Evolutionary conservation across 441 rosid species (phyloP).

Genomic region (Populus tomentosa): DNA sequence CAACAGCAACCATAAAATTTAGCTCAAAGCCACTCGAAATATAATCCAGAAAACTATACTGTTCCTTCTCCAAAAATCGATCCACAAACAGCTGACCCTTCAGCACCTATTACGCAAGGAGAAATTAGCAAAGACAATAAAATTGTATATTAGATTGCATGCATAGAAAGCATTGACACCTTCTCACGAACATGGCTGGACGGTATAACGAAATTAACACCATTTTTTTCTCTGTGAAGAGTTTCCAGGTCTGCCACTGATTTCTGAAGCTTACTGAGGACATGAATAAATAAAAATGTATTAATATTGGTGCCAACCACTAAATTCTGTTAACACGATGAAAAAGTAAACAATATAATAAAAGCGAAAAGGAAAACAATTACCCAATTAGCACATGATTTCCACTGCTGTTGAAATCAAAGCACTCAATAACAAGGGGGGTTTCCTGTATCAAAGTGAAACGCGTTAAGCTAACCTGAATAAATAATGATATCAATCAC

Average conservation of each 20-base stretch:
- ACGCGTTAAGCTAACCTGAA: neutral
- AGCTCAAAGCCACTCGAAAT: conserved; percentile 75
- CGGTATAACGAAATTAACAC: conserved; percentile 43
- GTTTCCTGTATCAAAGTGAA: conserved; percentile 43
- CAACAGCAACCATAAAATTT: conserved; percentile 89
- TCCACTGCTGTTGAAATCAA: conserved; percentile 71
- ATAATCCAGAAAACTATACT: conserved; percentile 74
- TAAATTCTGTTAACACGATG: neutral
- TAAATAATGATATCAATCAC: conserved; percentile 1
- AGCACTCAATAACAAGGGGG: conserved; percentile 76
- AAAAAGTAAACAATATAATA: neutral
- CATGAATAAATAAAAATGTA: conserved; percentile 7
- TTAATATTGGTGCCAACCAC: neutral
- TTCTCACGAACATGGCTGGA: conserved; percentile 43
- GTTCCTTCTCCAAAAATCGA: conserved; percentile 51
- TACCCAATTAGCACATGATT: conserved; percentile 71
- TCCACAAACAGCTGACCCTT: conserved; percentile 78
- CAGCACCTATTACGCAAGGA: conserved; percentile 38
- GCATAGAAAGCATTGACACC: conserved; percentile 33
- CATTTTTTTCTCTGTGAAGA: conserved; percentile 42
- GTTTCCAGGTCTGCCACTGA: conserved; percentile 61
- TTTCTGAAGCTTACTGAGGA: conserved; percentile 59
- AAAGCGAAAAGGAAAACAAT: neutral
- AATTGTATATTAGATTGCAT: neutral
- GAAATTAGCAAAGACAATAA: conserved; percentile 3